Conservation (phyloP, 2,329 filamentous ascomycete species). For the Aureobasidium musti region DNA sequence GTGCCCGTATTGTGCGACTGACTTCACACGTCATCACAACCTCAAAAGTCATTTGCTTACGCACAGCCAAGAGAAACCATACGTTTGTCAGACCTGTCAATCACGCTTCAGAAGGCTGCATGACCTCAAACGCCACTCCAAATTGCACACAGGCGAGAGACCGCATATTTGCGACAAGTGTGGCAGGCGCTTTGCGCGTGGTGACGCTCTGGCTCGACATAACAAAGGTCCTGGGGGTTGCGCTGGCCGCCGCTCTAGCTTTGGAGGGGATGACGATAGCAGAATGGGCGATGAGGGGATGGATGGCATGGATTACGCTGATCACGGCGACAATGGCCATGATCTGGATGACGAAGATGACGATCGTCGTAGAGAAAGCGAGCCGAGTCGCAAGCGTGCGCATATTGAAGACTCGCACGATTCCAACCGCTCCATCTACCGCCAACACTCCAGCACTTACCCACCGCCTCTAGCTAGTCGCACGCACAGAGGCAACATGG, state of each 20-base stretch:
- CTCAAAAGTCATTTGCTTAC: constrained; percentile 96
- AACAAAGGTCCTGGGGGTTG: constrained; percentile 96
- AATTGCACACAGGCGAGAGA: constrained; percentile 94
- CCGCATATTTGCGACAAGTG: constrained; percentile 95
- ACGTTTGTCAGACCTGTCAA: constrained; percentile 88
- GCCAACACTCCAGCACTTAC: constrained; percentile 73
- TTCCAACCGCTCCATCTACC: constrained; percentile 59
- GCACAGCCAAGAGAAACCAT: constrained; percentile 98
- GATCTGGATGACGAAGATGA: constrained; percentile 56
- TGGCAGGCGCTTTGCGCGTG: constrained; percentile 89
- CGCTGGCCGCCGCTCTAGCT: constrained; percentile 85
- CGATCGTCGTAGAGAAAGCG: constrained; percentile 61
- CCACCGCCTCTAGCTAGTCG: constrained; percentile 65
- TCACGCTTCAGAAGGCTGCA: constrained; percentile 90
- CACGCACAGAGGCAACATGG: constrained; percentile 39
- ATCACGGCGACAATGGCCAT: constrained; percentile 60
- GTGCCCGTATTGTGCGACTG: constrained; percentile 93
- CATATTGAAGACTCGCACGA: constrained; percentile 63
- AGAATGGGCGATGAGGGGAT: constrained; percentile 58
- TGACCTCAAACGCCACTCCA: constrained; percentile 93
- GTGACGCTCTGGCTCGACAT: constrained; percentile 90
- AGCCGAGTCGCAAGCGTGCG: constrained; percentile 73
- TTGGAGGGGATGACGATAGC: constrained; percentile 73
- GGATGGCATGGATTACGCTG: constrained; percentile 63
- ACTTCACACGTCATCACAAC: constrained; percentile 96